phyloP scores from a whole-genome alignment of 2,329 filamentous ascomycete genomes.

The Fusarium redolens region DNA sequence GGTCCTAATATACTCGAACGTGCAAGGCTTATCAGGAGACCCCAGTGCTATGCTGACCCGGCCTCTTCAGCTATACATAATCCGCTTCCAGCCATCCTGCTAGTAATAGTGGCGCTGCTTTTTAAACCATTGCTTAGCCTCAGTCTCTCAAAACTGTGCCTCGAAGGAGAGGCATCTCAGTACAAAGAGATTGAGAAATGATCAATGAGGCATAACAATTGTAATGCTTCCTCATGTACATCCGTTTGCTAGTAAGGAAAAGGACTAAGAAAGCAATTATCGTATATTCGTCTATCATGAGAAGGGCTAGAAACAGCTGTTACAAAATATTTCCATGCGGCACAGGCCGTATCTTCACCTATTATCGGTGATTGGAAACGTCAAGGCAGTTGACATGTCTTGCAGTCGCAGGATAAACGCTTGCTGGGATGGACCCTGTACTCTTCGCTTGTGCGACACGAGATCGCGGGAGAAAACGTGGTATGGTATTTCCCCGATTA shows the following conservation, averaged over 20 bases:
- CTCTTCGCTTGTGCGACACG: neutral
- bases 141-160: neutral
- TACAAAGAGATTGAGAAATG: too few relatives aligned
- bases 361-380: neutral
- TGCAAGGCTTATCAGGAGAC: too few relatives aligned
- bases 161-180: neutral
- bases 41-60: too few relatives aligned
- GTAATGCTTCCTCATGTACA: neutral
- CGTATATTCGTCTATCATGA: neutral
- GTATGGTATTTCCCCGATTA: neutral
- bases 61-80: too few relatives aligned
- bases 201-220: rapidly evolving
- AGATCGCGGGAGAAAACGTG: neutral
- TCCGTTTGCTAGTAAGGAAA: neutral
- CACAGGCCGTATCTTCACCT: neutral
- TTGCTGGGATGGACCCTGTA: neutral
- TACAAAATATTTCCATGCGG: neutral
- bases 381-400: neutral
- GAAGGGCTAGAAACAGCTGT: too few relatives aligned
- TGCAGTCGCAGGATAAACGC: neutral
- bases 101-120: neutral
- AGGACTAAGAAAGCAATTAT: rapidly evolving
- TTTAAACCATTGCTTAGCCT: neutral
- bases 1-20: too few relatives aligned
- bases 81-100: neutral